Base-by-base conservation (phyloP, 2,329 filamentous ascomycete species). In the Macrophomina pseudophaseolina region DNA sequence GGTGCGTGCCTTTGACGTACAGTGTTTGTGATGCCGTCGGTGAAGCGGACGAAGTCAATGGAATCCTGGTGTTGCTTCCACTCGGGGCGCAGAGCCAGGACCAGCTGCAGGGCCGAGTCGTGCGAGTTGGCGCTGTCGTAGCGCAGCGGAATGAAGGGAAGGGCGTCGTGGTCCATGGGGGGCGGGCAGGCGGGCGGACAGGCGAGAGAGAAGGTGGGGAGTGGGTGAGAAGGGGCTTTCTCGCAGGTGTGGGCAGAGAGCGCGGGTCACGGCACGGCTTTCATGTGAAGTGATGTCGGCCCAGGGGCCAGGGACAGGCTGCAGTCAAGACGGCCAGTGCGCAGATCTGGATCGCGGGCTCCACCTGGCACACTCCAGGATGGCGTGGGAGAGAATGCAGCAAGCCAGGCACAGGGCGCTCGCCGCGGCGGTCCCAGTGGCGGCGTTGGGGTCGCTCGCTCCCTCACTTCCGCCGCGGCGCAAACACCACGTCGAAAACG, bases 1-100 rank as follows among this genome's bases (percentile, higher is more conserved):
- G 35, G 32, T 56, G 63, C 67, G 40, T 70, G 58, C 52, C 54
- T 67, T 67, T 54, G 65, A 83, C 85, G 71, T 80, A 88, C 86
- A 70, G 94, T 98, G 81, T 99, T 99, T 71, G 95, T 99, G 81
- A 98, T 99, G 75, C 95, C 95, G 75, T 99, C 95, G 46, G 93
- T 99, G 83, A 98, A 99, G 70, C 91, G 90, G 71, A 93, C 86
- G 76, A 98, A 92, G 74, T 95, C 89, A 73, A 99, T 86, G 51
- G 90, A 87, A 66, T 91, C 91, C 70, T 89, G 88, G 42, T 86
- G 83, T 56, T 86, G 85, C 71, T 88, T 85, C 95, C 95, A 99
- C 73, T 96, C 88, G 11, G 94, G 94, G 68, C 90, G 87, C 69
- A 97, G 84, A 33, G 91, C 87, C 72, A 93, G 84, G 73, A 97